Conservation (phyloP, 495 filamentous ascomycete species). For the Wilcoxina mikolae region DNA sequence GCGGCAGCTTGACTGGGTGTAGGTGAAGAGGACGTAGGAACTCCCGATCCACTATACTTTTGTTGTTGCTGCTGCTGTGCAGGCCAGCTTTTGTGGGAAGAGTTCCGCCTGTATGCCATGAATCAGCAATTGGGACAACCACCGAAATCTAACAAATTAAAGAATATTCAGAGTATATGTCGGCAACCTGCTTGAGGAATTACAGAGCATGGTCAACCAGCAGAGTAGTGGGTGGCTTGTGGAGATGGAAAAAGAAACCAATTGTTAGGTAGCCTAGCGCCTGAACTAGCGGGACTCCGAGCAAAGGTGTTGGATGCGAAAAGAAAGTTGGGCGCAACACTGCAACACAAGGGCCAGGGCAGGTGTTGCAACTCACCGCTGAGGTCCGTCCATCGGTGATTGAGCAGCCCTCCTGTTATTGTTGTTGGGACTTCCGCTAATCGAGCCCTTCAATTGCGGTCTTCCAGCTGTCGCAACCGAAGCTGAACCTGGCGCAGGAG, state of each 20-base stretch:
- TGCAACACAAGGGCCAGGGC: conserved; percentile 1
- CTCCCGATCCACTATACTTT: conserved; percentile 19
- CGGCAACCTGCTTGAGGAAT: background rate
- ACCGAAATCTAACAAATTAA: conserved; percentile 1
- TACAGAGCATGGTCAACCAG: background rate
- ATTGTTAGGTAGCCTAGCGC: conserved; percentile 1
- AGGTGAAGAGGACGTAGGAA: conserved; percentile 24
- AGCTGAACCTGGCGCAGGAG: conserved; percentile 13
- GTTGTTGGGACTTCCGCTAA: conserved; percentile 20
- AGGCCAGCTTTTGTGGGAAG: conserved; percentile 23
- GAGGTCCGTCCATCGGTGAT: conserved; percentile 24
- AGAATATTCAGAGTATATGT: background rate
- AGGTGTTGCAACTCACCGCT: conserved; percentile 19
- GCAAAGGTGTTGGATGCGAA: background rate
- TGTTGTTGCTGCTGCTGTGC: conserved; percentile 21
- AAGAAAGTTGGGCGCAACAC: background rate
- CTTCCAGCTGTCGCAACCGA: conserved; percentile 15
- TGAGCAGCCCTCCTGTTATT: conserved; percentile 25
- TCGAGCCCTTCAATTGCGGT: conserved; percentile 24
- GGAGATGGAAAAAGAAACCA: conserved; percentile 4
- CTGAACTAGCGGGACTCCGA: conserved; percentile 1
- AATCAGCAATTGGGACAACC: conserved; percentile 9
- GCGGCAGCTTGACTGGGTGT: conserved; percentile 32
- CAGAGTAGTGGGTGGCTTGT: background rate
- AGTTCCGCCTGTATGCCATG: conserved; percentile 16